These are phyloP conservation scores for Trichoderma breve DNA, from an alignment of 2,329 filamentous ascomycete genomes.

Conservation along the genomic window DNA sequence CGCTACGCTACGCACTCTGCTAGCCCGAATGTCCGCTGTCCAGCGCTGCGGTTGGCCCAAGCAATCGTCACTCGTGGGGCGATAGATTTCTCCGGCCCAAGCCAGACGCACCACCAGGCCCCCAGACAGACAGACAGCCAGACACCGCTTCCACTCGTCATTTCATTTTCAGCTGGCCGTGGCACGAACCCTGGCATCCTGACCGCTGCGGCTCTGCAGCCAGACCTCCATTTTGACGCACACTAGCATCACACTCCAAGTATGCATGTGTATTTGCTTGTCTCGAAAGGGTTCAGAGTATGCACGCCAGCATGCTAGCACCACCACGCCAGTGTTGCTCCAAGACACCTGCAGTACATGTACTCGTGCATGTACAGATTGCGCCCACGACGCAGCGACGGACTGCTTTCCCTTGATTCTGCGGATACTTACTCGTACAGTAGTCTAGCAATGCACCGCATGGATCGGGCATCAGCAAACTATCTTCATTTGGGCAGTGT, in stretches of 20 bases:
- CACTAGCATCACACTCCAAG: neutral
- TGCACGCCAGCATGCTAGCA: neutral
- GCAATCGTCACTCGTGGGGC: neutral
- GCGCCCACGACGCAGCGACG: neutral
- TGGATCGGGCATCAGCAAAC: constrained; percentile 11
- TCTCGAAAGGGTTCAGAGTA: neutral
- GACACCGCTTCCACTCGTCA: constrained; percentile 1
- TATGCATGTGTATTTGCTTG: neutral
- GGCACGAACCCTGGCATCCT: constrained; percentile 4
- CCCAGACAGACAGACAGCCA: neutral
- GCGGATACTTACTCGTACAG: neutral
- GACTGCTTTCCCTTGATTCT: neutral
- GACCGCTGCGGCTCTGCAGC: constrained; percentile 10
- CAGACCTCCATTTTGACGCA: neutral
- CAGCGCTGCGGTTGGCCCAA: constrained; percentile 1
- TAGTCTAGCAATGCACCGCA: neutral
- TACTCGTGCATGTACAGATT: neutral
- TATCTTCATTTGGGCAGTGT: neutral
- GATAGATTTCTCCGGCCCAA: neutral
- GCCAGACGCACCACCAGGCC: neutral
- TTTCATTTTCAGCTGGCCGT: constrained; percentile 18
- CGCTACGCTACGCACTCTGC: constrained; percentile 2
- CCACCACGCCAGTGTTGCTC: neutral
- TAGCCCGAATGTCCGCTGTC: neutral
- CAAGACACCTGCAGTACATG: neutral